Conservation (phyloP, 1,284 basidiomycete species). For the Baeospora myosura region DNA sequence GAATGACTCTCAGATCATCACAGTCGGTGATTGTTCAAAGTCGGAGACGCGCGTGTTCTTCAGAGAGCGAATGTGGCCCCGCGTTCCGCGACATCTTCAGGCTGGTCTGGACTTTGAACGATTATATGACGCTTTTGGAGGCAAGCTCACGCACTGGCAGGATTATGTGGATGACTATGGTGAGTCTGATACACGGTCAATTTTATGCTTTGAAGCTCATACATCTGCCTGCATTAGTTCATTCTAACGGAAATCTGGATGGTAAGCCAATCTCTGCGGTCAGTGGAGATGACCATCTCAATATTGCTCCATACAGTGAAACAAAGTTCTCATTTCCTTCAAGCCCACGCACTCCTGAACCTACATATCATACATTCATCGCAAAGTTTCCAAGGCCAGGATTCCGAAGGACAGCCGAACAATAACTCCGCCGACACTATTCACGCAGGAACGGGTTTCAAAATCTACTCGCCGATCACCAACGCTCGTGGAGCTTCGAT, state of each 20-base stretch:
- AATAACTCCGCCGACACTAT: too few relatives aligned
- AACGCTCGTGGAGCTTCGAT: not conserved
- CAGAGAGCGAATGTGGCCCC: constrained; percentile 51
- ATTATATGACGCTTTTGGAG: constrained; percentile 72
- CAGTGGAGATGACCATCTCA: not conserved
- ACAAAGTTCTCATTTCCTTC: constrained; percentile 68
- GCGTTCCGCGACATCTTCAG: constrained; percentile 51
- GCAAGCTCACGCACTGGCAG: constrained; percentile 73
- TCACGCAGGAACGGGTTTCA: too few relatives aligned
- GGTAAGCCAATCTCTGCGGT: constrained; percentile 17
- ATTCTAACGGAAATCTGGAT: constrained; percentile 34
- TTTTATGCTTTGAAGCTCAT: constrained; percentile 8
- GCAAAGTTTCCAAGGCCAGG: constrained; percentile 38
- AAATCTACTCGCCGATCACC: too few relatives aligned
- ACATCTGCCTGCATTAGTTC: constrained; percentile 25
- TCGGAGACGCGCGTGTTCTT: constrained; percentile 61
- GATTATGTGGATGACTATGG: constrained; percentile 72
- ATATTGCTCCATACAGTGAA: constrained; percentile 44
- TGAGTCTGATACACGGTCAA: constrained; percentile 24
- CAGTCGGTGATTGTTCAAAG: constrained; percentile 71
- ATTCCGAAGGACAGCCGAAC: too few relatives aligned
- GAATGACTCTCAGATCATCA: constrained; percentile 47
- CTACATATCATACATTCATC: constrained; percentile 71
- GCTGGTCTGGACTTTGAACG: constrained; percentile 57
- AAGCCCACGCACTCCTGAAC: constrained; percentile 67